These are phyloP conservation scores for Trichosporon sp. DNA, from an alignment of 1,284 basidiomycete species.

Conservation along the genomic window DNA sequence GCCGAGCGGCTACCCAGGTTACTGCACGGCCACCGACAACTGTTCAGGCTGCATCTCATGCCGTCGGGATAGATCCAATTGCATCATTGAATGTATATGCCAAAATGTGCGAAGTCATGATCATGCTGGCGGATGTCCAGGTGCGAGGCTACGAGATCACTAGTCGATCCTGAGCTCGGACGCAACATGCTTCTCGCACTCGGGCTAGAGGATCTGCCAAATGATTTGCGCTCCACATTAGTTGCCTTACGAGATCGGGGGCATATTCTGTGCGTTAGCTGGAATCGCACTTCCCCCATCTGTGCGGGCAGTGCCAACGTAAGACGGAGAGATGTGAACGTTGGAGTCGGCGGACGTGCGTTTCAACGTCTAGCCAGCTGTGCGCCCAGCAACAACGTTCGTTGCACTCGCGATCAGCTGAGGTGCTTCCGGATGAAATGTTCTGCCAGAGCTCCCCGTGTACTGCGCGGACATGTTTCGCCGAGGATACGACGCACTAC, in stretches of 20 bases:
- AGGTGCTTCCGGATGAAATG: no score
- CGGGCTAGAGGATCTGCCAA: not conserved
- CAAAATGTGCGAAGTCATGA: not conserved
- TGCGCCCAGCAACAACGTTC: no score
- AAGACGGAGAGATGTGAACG: no score
- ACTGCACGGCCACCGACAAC: not conserved
- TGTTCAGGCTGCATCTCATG: not conserved
- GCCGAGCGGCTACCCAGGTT: not conserved
- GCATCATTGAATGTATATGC: not conserved
- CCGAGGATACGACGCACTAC: no score
- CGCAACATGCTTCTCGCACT: not conserved
- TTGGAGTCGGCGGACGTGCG: no score
- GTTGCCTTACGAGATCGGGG: not conserved
- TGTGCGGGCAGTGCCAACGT: no score
- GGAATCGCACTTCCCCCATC: not conserved
- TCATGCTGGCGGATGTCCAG: not conserved
- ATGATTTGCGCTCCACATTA: not conserved
- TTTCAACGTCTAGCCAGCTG: no score
- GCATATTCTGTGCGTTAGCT: not conserved
- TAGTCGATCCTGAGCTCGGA: not conserved
- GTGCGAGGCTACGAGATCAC: not conserved
- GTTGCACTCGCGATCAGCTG: no score
- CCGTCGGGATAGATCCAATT: not conserved
- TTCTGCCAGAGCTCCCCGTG: not conserved
- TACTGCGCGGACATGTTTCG: not conserved